A percentile compares a stretch with the other conserved stretches of the same genome.
These are phyloP conservation scores for Phoma sp. DNA, from an alignment of 2,329 filamentous ascomycete genomes.

Conservation along the genomic window DNA sequence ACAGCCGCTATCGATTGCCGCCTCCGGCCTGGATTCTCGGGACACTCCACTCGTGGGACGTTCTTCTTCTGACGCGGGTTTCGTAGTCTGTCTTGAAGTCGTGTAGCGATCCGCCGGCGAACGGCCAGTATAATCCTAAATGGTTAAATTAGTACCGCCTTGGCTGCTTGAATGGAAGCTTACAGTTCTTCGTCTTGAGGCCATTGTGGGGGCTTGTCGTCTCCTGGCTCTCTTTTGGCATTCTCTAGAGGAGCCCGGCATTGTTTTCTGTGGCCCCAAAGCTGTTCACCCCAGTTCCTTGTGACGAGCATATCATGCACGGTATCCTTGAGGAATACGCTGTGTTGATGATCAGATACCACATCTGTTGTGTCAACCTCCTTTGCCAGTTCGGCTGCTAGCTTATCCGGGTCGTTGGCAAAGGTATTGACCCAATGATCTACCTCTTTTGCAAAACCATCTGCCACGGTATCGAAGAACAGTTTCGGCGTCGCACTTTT, in stretches of 20 bases:
- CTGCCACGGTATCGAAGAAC: not conserved
- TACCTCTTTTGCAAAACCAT: not conserved
- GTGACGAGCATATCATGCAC: not conserved
- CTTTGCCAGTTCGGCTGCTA: not conserved
- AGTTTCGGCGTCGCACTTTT: not conserved
- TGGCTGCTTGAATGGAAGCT: not conserved
- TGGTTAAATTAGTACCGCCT: not conserved
- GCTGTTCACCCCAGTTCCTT: not conserved
- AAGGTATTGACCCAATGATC: not conserved
- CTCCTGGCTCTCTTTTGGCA: not conserved
- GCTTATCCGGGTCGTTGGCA: not conserved
- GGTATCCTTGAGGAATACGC: not conserved
- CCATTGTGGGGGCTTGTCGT: not conserved
- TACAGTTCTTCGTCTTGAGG: not conserved
- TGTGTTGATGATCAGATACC: too few relatives aligned
- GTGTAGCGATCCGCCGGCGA: constrained; percentile 4
- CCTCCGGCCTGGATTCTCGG: not conserved
- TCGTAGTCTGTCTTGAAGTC: not conserved
- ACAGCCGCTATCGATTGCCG: not conserved
- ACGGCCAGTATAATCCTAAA: not conserved
- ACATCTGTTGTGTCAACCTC: not conserved
- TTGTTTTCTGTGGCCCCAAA: not conserved
- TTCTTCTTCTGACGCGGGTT: not conserved
- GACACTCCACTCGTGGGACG: not conserved
- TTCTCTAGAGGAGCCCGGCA: not conserved